A percentile compares a stretch with the other conserved stretches of the same genome.
Evolutionary conservation across 345 rosid genomes (phyloP).

Genomic region (Boechera retrofracta): DNA sequence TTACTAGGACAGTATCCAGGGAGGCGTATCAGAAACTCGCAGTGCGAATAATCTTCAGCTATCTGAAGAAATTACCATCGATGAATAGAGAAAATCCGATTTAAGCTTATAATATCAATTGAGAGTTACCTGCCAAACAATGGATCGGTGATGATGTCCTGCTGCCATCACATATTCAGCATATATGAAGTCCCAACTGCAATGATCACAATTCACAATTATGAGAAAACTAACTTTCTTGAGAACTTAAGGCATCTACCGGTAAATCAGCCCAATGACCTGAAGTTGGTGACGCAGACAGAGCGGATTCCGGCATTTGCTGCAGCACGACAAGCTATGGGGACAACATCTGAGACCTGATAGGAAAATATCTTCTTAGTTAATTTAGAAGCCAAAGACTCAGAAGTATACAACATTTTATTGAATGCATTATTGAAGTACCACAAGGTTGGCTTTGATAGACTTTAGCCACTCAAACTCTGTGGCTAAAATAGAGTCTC

Average conservation of each 20-base stretch:
- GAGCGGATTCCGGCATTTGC: conserved; percentile 94
- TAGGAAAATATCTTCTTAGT: background rate
- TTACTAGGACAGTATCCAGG: conserved; percentile 98
- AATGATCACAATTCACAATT: conserved; percentile 7
- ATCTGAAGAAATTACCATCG: conserved; percentile 54
- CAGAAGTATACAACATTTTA: background rate
- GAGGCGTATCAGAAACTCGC: conserved; percentile 85
- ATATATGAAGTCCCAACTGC: conserved; percentile 95
- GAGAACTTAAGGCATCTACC: background rate
- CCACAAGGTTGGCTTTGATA: conserved; percentile 86
- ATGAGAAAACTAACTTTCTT: conserved; percentile 10
- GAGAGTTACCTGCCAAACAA: conserved; percentile 83
- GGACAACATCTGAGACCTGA: conserved; percentile 94
- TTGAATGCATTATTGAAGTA: conserved; percentile 32
- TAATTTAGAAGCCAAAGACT: background rate
- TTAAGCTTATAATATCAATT: background rate
- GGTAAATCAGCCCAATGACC: conserved; percentile 45
- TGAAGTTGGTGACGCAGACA: conserved; percentile 89
- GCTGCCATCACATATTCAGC: conserved; percentile 97
- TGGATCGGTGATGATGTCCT: conserved; percentile 80
- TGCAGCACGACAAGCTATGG: conserved; percentile 91
- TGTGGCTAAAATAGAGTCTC: conserved; percentile 74
- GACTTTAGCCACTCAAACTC: conserved; percentile 89
- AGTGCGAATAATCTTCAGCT: conserved; percentile 92
- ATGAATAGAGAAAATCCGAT: background rate